These are phyloP conservation scores for Cardiospermum halicacabum DNA, from an alignment of 345 rosid genomes.

Conservation along the genomic window DNA sequence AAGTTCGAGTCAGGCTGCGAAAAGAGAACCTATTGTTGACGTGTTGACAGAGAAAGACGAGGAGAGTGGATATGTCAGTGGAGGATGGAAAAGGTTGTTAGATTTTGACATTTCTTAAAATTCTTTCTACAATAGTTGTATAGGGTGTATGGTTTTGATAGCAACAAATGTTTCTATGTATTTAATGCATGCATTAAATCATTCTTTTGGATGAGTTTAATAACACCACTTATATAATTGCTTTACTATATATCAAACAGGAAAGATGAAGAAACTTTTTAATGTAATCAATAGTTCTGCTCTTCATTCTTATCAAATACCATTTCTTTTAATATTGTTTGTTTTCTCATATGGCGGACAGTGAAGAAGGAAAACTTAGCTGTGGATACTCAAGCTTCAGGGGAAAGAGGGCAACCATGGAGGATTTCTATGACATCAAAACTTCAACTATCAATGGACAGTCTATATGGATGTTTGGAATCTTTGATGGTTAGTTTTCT, in stretches of 20 bases:
- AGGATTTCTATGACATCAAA: conserved; percentile 84
- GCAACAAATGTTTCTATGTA: no score
- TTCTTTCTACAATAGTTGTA: neutral
- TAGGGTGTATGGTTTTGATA: neutral
- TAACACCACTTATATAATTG: no score
- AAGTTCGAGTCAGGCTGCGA: conserved; percentile 41
- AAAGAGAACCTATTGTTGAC: conserved; percentile 33
- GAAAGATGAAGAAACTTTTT: neutral
- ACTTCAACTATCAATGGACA: conserved; percentile 65
- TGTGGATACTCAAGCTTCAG: conserved; percentile 93
- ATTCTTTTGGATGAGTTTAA: no score
- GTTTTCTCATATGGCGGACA: conserved; percentile 34
- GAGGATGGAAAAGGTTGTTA: conserved; percentile 79
- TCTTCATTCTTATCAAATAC: no score
- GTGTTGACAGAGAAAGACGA: conserved; percentile 56
- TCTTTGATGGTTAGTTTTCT: conserved; percentile 82
- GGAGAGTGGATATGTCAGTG: conserved; percentile 63
- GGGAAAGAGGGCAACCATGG: conserved; percentile 97
- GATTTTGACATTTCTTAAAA: neutral
- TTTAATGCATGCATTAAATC: neutral
- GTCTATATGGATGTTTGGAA: conserved; percentile 88
- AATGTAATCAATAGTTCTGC: no score
- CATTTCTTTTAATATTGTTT: neutral
- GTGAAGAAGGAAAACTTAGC: conserved; percentile 83
- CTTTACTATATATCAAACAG: neutral